phyloP scores from a whole-genome alignment of 2,329 filamentous ascomycete genomes.

The Epichloe baconii region DNA sequence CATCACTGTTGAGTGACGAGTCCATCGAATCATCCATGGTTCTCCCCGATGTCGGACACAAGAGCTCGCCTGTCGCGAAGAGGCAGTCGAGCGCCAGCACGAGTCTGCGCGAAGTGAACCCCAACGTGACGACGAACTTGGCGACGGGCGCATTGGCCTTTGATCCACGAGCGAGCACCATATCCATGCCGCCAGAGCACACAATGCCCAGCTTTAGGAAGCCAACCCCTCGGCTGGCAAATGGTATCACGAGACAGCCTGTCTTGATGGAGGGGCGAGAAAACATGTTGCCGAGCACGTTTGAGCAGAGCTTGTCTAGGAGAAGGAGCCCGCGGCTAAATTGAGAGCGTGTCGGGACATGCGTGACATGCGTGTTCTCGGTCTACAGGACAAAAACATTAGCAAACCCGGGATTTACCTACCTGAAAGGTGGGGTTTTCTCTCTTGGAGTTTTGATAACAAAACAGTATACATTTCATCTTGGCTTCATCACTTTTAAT shows the following conservation, averaged over 20 bases:
- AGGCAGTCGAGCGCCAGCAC: slow-evolving; percentile 16
- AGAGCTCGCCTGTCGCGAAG: slow-evolving; percentile 14
- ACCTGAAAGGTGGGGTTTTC: not conserved
- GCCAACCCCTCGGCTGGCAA: slow-evolving; percentile 19
- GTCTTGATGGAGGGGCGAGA: slow-evolving; percentile 33
- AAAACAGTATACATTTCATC: not conserved
- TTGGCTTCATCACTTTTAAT: not conserved
- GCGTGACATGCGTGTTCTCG: too few species aligned
- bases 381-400: not conserved
- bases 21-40: slow-evolving; percentile 24
- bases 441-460: not conserved
- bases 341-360: slow-evolving; percentile 6
- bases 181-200: slow-evolving; percentile 28
- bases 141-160: slow-evolving; percentile 25
- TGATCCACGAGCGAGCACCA: slow-evolving; percentile 29
- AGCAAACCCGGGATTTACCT: not conserved
- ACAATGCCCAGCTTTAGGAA: slow-evolving; percentile 37
- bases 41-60: slow-evolving; percentile 11
- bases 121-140: slow-evolving; percentile 32
- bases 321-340: slow-evolving; percentile 43
- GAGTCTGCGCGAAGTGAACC: slow-evolving; percentile 44
- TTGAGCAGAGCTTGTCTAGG: slow-evolving; percentile 32
- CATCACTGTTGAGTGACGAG: not conserved
- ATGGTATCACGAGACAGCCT: slow-evolving; percentile 17
- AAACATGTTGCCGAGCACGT: slow-evolving; percentile 33